phyloP scores from a whole-genome alignment of 441 rosid species.

The Pelargonium fulgidum region DNA sequence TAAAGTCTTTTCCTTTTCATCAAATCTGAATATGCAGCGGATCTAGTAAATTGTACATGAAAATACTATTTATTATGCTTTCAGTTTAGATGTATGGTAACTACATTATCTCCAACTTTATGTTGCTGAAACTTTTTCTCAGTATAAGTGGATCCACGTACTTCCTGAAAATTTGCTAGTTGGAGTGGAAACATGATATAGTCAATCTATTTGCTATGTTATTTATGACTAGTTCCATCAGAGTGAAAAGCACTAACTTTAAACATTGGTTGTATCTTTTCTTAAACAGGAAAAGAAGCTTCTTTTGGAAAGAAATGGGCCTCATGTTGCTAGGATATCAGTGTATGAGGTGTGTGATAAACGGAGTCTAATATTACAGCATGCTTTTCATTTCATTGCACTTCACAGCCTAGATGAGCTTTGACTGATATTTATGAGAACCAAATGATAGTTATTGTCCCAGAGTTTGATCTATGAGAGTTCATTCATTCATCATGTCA shows the following conservation, averaged over 20 bases:
- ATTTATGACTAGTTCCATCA: background rate
- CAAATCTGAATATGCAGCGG: background rate
- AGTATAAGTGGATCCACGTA: no score
- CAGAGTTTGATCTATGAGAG: background rate
- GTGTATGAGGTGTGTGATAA: constrained; percentile 60
- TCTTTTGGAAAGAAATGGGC: constrained; percentile 73
- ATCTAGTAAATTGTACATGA: no score
- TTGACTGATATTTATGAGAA: no score
- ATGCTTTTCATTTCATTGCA: no score
- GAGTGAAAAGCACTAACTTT: background rate
- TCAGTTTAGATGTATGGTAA: no score
- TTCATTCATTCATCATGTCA: background rate
- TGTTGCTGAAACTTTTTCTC: no score
- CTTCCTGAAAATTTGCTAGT: background rate
- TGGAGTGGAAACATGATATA: background rate
- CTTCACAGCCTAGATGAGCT: no score
- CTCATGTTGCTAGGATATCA: constrained; percentile 73
- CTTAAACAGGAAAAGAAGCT: constrained; percentile 74
- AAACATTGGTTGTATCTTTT: constrained; percentile 15
- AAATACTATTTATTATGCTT: no score
- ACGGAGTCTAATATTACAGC: background rate
- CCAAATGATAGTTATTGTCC: no score
- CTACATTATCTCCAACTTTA: no score
- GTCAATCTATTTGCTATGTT: background rate
- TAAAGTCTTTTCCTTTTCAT: background rate